Evolutionary conservation across 768 basidiomycete species (phyloP), one percentile per base, ranked within the genome.

Genomic region (Boletus fagicola): DNA sequence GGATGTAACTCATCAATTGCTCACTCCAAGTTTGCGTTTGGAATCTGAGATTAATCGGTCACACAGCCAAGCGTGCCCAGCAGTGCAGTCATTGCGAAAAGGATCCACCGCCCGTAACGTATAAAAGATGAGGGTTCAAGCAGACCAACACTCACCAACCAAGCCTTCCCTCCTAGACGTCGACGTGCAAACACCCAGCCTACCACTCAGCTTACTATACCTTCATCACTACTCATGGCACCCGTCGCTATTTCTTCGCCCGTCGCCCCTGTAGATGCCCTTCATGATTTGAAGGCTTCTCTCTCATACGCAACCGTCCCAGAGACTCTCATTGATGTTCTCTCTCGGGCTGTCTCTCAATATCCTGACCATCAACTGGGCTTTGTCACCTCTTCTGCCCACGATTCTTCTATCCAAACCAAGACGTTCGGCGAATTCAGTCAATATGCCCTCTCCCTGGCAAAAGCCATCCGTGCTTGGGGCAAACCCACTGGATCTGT

Each of bases 381-480:
- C 12, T 71, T 71, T 15, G 53, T 71, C 33, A 62, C 71, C 0
- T 72, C 69, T 10, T 71, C 50, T 0, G 50, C 38, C 18, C 69
- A 69, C 22, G 63, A 72, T 33, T 72, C 67, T 10, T 61, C 71
- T 11, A 67, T 69, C 10, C 62, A 62, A 33, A 67, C 67, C 3
- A 69, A 63, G 43, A 59, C 69, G 0, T 72, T 71, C 44, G 40
- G 31, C 49, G 11, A 61, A 12, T 69, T 71, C 45, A 56, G 49
- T 26, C 57, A 61, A 48, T 15, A 51, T 40, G 64, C 51, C 8
- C 56, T 53, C 40, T 60, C 62, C 36, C 56, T 70, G 0, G 68
- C 66, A n/a, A 61, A 58, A 15, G 69, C 66, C 18, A 49, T 68
- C 35, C 56, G 57, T 33, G 42, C 53, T 3, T 68, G 66, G 71